These are phyloP conservation scores for Exophiala sp. DNA, from an alignment of 2,329 filamentous ascomycete species.

Conservation along the genomic window DNA sequence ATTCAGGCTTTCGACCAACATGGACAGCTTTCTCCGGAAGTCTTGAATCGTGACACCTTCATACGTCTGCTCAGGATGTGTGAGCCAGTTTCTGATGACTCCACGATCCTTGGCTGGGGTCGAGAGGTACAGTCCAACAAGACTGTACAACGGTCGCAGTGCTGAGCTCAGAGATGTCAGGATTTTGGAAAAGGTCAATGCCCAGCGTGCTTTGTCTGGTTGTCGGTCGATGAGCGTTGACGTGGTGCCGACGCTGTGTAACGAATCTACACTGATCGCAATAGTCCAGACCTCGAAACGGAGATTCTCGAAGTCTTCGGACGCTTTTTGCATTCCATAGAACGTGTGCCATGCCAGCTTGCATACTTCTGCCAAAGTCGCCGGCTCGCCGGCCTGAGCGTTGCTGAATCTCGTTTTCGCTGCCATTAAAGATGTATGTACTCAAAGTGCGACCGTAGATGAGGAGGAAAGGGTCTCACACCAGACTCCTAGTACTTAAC, in stretches of 20 bases:
- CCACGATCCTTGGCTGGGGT: conserved; percentile 17
- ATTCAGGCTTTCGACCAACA: conserved; percentile 24
- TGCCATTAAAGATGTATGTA: conserved; percentile 10
- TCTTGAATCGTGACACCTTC: conserved; percentile 24
- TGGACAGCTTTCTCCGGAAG: conserved; percentile 22
- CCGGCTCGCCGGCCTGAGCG: conserved; percentile 1
- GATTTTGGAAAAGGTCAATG: conserved; percentile 24
- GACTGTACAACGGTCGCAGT: conserved; percentile 19
- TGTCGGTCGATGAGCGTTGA: conserved; percentile 23
- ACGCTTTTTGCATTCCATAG: conserved; percentile 25
- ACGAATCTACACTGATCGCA: conserved; percentile 22
- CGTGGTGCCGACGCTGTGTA: conserved; percentile 24
- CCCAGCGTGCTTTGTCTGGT: conserved; percentile 20
- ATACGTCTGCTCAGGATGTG: conserved; percentile 15
- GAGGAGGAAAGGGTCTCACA: neutral
- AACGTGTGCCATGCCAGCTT: conserved; percentile 25
- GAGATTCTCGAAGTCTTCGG: conserved; percentile 25
- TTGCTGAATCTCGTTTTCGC: conserved; percentile 14
- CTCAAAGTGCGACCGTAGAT: neutral
- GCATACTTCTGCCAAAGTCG: conserved; percentile 20
- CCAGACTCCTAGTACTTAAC: no score
- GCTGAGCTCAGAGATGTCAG: conserved; percentile 16
- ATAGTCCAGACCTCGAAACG: conserved; percentile 25
- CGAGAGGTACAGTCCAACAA: conserved; percentile 20
- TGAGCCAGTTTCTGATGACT: conserved; percentile 19